Percentiles rank a stretch among this genome's conserved stretches.
Conservation (phyloP, 768 basidiomycete genomes). For the Gloeophyllum trabeum region DNA sequence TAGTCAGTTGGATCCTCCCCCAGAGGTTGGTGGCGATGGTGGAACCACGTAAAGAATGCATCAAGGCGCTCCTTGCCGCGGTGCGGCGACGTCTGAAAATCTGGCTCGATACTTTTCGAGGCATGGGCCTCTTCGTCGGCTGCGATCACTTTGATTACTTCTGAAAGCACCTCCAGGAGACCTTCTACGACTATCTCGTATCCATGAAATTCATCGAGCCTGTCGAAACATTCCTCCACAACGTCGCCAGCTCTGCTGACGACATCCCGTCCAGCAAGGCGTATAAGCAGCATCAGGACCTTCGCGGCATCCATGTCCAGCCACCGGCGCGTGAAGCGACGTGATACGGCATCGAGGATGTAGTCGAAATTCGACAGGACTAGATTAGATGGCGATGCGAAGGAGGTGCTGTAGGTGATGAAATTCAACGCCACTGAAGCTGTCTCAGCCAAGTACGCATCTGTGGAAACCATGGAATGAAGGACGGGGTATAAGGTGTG, state of each 20-base stretch:
- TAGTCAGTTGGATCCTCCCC: constrained; percentile 32
- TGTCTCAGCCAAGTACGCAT: constrained; percentile 58
- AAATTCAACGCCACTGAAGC: constrained; percentile 63
- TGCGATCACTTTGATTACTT: constrained; percentile 74
- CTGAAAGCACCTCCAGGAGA: constrained; percentile 75
- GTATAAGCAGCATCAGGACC: constrained; percentile 76
- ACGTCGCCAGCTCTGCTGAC: constrained; percentile 74
- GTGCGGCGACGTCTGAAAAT: constrained; percentile 13
- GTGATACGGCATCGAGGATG: constrained; percentile 82
- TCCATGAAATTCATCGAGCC: constrained; percentile 92
- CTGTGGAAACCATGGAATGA: constrained; percentile 70
- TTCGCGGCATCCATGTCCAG: constrained; percentile 84
- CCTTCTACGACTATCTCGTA: constrained; percentile 82
- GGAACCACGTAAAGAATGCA: constrained; percentile 57
- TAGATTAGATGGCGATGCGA: constrained; percentile 83
- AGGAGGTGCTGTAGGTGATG: constrained; percentile 66
- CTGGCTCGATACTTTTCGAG: no score
- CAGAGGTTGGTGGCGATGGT: constrained; percentile 26
- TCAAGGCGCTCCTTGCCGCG: constrained; percentile 25
- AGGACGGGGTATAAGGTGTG: constrained; percentile 79
- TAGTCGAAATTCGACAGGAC: constrained; percentile 95
- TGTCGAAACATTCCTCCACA: constrained; percentile 95
- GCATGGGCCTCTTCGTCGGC: no score
- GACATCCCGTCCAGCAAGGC: constrained; percentile 77
- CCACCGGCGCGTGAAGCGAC: constrained; percentile 68